phyloP scores from a whole-genome alignment of 2,329 filamentous ascomycete genomes.

The Trichoderma sp. region DNA sequence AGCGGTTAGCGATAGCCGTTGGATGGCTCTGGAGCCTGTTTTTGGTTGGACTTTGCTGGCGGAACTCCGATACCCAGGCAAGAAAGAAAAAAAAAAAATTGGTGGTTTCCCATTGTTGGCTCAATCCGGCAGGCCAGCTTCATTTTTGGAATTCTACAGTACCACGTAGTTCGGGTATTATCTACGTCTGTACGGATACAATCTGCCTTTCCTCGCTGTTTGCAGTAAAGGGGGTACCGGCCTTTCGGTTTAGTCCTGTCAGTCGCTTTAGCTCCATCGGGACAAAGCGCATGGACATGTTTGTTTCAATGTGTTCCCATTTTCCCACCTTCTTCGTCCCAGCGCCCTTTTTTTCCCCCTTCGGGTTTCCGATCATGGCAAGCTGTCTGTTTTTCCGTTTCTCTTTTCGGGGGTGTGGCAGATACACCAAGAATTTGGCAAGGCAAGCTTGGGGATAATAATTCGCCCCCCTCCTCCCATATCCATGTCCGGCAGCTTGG shows the following conservation, averaged over 20 bases:
- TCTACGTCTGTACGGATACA: not conserved
- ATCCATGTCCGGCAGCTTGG: not conserved
- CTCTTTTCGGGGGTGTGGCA: not conserved
- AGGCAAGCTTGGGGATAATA: not conserved
- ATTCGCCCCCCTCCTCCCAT: too few relatives aligned
- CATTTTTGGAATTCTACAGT: not conserved
- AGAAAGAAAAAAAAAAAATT: too few relatives aligned
- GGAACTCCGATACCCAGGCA: not conserved
- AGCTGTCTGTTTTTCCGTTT: too few relatives aligned
- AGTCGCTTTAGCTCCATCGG: not conserved
- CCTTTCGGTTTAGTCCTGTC: not conserved
- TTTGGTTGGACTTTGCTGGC: not conserved
- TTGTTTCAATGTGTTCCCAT: not conserved
- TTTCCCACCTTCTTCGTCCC: not conserved
- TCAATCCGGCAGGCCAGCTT: not conserved
- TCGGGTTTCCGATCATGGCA: conserved; percentile 1
- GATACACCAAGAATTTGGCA: not conserved
- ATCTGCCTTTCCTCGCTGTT: not conserved
- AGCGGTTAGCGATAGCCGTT: conserved; percentile 1
- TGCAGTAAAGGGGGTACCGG: not conserved
- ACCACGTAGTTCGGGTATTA: not conserved
- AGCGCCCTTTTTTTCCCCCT: not conserved
- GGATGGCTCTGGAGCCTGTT: not conserved
- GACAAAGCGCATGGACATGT: not conserved
- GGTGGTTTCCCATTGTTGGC: too few relatives aligned